These are phyloP conservation scores for Trifolium subterraneum DNA, from an alignment of 306 rosid genomes.

Conservation along the genomic window DNA sequence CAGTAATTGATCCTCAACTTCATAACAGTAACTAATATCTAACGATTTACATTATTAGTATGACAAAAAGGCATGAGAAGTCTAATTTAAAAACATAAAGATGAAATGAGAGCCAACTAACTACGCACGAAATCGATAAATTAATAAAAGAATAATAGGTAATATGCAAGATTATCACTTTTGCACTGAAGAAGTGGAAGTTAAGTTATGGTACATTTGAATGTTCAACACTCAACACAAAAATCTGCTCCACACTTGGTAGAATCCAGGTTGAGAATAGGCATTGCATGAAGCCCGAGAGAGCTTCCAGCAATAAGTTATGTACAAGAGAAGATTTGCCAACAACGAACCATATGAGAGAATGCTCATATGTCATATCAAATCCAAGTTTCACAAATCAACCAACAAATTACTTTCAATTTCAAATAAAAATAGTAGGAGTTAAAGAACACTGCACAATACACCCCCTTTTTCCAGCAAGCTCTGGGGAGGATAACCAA, in stretches of 20 bases:
- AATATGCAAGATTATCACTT: conserved; percentile 29
- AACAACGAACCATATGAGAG: conserved; percentile 41
- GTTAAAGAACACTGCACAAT: conserved; percentile 59
- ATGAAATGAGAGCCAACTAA: background rate
- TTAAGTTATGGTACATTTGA: conserved; percentile 29
- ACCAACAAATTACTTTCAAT: conserved; percentile 58
- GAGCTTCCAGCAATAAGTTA: conserved; percentile 50
- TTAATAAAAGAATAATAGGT: background rate
- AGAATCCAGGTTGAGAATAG: conserved; percentile 32
- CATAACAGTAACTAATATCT: background rate
- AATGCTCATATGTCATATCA: conserved; percentile 44
- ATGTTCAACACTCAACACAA: conserved; percentile 21
- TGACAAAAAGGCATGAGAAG: background rate
- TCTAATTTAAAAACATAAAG: no score
- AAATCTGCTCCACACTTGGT: background rate
- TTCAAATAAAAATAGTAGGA: conserved; percentile 48
- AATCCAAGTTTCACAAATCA: conserved; percentile 53
- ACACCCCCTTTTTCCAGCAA: conserved; percentile 51
- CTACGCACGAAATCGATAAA: conserved; percentile 13
- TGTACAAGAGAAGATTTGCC: conserved; percentile 59
- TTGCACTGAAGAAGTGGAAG: conserved; percentile 6
- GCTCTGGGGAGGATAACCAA: conserved; percentile 34
- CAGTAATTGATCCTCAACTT: background rate
- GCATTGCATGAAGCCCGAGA: conserved; percentile 39
- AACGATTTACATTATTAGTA: background rate